These are phyloP conservation scores for Lactifluus pinguis DNA, from an alignment of 768 basidiomycete genomes.

Conservation along the genomic window DNA sequence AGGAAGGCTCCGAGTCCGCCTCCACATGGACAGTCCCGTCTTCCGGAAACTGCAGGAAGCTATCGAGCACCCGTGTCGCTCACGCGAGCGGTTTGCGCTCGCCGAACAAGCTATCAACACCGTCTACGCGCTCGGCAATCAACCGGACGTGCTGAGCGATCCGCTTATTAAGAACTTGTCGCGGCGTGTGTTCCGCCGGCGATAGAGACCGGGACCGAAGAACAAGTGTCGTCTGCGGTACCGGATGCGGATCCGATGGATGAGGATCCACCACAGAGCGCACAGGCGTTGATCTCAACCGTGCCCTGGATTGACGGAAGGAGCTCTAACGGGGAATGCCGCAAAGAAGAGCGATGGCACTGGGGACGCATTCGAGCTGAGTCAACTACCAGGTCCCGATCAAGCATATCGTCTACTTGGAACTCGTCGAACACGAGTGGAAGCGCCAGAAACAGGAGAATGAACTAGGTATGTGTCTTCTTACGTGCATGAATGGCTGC, in stretches of 20 bases:
- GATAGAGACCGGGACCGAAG: constrained; percentile 11
- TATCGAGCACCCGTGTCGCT: constrained; percentile 71
- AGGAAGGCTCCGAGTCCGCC: constrained; percentile 39
- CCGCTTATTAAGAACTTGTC: constrained; percentile 80
- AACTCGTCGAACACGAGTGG: constrained; percentile 91
- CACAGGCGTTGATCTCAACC: constrained; percentile 7
- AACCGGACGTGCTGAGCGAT: constrained; percentile 79
- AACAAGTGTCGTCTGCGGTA: constrained; percentile 17
- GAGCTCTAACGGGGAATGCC: not conserved
- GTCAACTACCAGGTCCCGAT: constrained; percentile 94
- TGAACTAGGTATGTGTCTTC: constrained; percentile 49
- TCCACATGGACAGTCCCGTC: constrained; percentile 80
- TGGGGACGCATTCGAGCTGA: constrained; percentile 80
- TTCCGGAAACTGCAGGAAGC: constrained; percentile 76
- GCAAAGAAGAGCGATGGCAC: constrained; percentile 35
- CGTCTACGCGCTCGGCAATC: constrained; percentile 88
- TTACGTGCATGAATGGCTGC: not conserved
- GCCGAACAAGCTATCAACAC: constrained; percentile 97
- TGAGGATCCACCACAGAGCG: constrained; percentile 37
- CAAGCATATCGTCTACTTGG: constrained; percentile 94
- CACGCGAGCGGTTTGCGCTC: constrained; percentile 93
- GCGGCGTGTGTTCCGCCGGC: constrained; percentile 46
- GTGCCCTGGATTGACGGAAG: constrained; percentile 15
- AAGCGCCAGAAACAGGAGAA: constrained; percentile 93
- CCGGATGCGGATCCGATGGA: constrained; percentile 46